Base-by-base conservation (phyloP, 2,329 filamentous ascomycete genomes). In the Aspergillus arachidicola region DNA sequence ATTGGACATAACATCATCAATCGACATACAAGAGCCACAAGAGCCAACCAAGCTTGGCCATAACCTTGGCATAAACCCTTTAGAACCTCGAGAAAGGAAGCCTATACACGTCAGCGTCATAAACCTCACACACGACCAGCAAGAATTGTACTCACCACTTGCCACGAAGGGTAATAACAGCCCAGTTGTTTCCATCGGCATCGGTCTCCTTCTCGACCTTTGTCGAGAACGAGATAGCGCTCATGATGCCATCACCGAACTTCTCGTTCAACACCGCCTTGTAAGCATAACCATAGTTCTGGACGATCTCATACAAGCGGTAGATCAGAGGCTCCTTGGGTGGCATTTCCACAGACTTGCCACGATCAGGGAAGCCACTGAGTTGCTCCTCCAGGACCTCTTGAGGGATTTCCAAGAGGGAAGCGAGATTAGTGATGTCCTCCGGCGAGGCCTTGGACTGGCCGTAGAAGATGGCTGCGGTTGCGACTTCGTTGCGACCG, bases 241-340 rank as follows among this genome's bases (percentile, higher is more conserved):
- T 96, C 94, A 98, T 97, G 74, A 98, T 98, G 1, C 94, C 94
- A 75, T 94, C 91, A 0, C 91, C 91, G 75, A 93, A 93, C 84
- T 97, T 97, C 85, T 98, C 94, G 71, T 98, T 97, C 78, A 97
- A 77, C 5, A 98, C 87, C 0, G 93, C 94, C 85, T 97, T 97
- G 81, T 96, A 97, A 0, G 94, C 92, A 77, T 97, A 96, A 1
- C 94, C 94, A 74, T 97, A 97, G 78, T 97, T 98, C 82, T 97
- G 94, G 66, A 98, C 90, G 75, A 97, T 91, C 84, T 98, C 94
- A 77, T 93, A 97, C 64, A 97, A 78, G 2, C 94, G 85, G 78
- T 98, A 98, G 74, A 97, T 94, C 69, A 96, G 80, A 5, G 93
- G 93, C 76, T 96, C 93, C 63, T 87, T 89, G 0, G 92, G 92